phyloP scores from a whole-genome alignment of 192 early-diverging fungal species.

The Linnemannia elongata region DNA sequence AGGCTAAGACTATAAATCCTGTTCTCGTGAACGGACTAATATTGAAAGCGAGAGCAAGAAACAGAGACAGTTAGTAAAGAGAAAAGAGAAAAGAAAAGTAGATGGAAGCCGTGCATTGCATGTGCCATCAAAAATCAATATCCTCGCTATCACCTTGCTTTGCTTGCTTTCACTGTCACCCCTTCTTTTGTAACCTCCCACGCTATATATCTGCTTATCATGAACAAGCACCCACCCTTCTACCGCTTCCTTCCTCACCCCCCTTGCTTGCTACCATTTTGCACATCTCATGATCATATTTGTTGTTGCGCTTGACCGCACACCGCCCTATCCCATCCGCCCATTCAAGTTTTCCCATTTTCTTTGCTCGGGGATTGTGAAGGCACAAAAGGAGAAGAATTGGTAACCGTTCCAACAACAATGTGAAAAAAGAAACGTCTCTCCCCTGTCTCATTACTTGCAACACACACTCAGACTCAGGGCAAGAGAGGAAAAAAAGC shows the following conservation, averaged over 20 bases:
- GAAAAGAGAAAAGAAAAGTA: neutral
- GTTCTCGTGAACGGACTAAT: constrained; percentile 94
- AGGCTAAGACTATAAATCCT: constrained; percentile 93
- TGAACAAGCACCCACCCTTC: neutral
- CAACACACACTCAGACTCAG: neutral
- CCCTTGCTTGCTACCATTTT: neutral
- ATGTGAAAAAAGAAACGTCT: neutral
- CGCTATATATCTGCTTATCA: neutral
- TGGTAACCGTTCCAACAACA: neutral
- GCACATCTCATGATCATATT: neutral
- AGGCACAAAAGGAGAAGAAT: neutral
- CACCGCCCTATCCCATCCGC: neutral
- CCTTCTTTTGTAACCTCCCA: neutral
- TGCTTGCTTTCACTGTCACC: neutral
- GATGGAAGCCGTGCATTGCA: neutral
- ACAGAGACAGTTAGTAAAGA: neutral
- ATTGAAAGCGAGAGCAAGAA: neutral
- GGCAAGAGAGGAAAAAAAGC: neutral
- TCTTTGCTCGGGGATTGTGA: neutral
- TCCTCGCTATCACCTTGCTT: neutral
- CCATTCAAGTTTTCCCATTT: neutral
- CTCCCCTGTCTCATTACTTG: neutral
- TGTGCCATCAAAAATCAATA: neutral
- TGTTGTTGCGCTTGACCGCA: neutral
- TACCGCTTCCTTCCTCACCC: neutral